A percentile compares a stretch with the other conserved stretches of the same genome.
phyloP scores from a whole-genome alignment of 1,139 yeast genomes.

The Pichia sp. region DNA sequence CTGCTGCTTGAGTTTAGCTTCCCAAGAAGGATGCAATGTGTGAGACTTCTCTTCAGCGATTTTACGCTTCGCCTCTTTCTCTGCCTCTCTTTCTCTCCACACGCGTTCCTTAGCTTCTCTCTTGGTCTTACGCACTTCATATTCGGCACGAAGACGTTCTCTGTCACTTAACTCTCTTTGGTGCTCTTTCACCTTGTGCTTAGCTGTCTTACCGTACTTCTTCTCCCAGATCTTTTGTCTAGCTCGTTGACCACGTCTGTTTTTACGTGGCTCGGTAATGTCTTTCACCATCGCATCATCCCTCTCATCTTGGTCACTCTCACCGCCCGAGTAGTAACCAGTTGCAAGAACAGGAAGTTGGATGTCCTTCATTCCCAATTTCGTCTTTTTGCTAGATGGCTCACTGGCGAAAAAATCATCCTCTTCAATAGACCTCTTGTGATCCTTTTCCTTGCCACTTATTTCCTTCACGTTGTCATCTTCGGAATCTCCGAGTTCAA shows the following conservation, averaged over 20 bases:
- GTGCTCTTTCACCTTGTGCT: constrained; percentile 63
- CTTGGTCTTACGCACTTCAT: constrained; percentile 64
- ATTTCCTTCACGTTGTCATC: constrained; percentile 29
- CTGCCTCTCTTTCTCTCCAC: constrained; percentile 27
- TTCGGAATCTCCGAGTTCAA: not conserved
- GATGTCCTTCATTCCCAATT: constrained; percentile 9
- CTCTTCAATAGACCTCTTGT: constrained; percentile 22
- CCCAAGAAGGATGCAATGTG: constrained; percentile 91
- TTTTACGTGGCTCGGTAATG: constrained; percentile 54
- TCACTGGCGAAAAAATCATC: constrained; percentile 38
- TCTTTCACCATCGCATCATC: constrained; percentile 51
- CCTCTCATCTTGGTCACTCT: constrained; percentile 38
- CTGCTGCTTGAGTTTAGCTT: constrained; percentile 70
- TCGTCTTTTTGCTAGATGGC: constrained; percentile 16
- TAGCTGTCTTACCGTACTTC: constrained; percentile 81
- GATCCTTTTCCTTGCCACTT: constrained; percentile 14
- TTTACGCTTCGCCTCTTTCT: constrained; percentile 35
- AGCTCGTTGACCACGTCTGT: constrained; percentile 95
- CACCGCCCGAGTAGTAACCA: constrained; percentile 81
- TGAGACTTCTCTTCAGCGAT: constrained; percentile 44
- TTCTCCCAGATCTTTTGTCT: constrained; percentile 94
- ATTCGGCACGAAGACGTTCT: constrained; percentile 54
- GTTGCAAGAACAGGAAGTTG: constrained; percentile 63
- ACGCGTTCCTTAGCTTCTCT: constrained; percentile 46
- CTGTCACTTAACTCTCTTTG: constrained; percentile 48